Evolutionary conservation across 176 grass and related monocot species (phyloP), one percentile per base, ranked within the genome.

Genomic region (Juncus inflexus): DNA sequence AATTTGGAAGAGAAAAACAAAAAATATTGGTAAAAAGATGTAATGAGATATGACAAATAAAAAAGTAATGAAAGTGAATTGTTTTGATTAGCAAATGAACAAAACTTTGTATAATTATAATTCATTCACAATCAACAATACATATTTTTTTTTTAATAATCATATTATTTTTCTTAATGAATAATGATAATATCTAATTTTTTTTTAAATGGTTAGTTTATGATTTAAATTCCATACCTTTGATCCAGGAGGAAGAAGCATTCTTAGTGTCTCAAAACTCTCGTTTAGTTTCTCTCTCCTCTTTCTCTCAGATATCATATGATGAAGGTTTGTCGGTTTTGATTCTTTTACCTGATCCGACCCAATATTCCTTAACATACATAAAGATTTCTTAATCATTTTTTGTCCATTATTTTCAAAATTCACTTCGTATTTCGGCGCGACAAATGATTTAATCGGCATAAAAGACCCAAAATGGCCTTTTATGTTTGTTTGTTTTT

Each of bases 281-380:
- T 61, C 75, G 50, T 92, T 99, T 55, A 99, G 83, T 74, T 92
- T 99, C 75, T 86, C 94, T 13, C 94, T 58, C 41, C 94, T 82
- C 78, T 77, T 79, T 52, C 94, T 86, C 67, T 99, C 94, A 1
- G 94, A 99, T 58, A 99, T 92, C 77, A 92, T 76, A 75, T 99
- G 94, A 66, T 90, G 77, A 52, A 80, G 60, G 73, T 43, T 66
- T 5, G 73, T 52, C 0, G 35, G 43, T 63, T 39, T 51, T 14
- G 19, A 3, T 38, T 38, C 40, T 7, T 43, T 62, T 36, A 76
- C 56, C 40, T 49, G n/a, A 70, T 62, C 72, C 47, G 54, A 74
- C 62, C 42, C 50, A 12, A 73, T 51, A 50, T 56, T 83, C 73
- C 74, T 78, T 69, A 62, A 51, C 60, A 76, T 62, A 71, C 60